These are phyloP conservation scores for Graphilbum fragrans DNA, from an alignment of 2,329 filamentous ascomycete genomes.

Conservation along the genomic window DNA sequence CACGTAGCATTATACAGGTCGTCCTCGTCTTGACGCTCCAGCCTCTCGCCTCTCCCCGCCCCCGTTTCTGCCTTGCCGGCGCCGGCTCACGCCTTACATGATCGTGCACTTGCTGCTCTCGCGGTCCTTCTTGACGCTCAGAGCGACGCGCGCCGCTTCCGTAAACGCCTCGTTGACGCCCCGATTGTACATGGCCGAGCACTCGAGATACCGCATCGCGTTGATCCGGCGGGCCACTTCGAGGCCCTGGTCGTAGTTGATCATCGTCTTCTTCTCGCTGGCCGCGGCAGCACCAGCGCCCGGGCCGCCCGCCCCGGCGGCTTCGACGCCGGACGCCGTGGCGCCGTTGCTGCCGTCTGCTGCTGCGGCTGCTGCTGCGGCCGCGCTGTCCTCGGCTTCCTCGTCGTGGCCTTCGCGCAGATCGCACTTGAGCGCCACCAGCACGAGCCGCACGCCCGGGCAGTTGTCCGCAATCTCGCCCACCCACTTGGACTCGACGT, in stretches of 20 bases:
- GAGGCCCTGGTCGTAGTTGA: slow-evolving; percentile 83
- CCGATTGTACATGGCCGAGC: slow-evolving; percentile 94
- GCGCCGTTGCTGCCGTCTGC: slow-evolving; percentile 4
- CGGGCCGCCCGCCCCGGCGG: slow-evolving; percentile 49
- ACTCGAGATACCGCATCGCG: slow-evolving; percentile 90
- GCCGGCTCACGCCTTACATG: slow-evolving; percentile 30
- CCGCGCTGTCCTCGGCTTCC: slow-evolving; percentile 45
- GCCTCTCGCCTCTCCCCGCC: too few species aligned
- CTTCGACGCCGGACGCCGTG: slow-evolving; percentile 49
- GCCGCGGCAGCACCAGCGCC: slow-evolving; percentile 12
- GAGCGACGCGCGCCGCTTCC: slow-evolving; percentile 86
- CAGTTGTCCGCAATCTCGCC: slow-evolving; percentile 97
- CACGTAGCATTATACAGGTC: too few species aligned
- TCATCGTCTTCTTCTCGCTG: slow-evolving; percentile 57
- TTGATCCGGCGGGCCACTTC: slow-evolving; percentile 86
- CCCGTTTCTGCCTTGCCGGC: neutral
- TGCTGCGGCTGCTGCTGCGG: slow-evolving; percentile 8
- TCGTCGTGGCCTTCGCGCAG: slow-evolving; percentile 66
- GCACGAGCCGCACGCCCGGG: slow-evolving; percentile 83
- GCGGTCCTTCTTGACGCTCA: slow-evolving; percentile 57
- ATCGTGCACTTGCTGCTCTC: slow-evolving; percentile 49
- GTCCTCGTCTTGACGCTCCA: neutral
- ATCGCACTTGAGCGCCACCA: slow-evolving; percentile 95
- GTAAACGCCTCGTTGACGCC: slow-evolving; percentile 98
- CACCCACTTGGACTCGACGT: slow-evolving; percentile 98